Base-by-base conservation (phyloP, 495 filamentous ascomycete genomes). In the Aspergillus nidulans region DNA sequence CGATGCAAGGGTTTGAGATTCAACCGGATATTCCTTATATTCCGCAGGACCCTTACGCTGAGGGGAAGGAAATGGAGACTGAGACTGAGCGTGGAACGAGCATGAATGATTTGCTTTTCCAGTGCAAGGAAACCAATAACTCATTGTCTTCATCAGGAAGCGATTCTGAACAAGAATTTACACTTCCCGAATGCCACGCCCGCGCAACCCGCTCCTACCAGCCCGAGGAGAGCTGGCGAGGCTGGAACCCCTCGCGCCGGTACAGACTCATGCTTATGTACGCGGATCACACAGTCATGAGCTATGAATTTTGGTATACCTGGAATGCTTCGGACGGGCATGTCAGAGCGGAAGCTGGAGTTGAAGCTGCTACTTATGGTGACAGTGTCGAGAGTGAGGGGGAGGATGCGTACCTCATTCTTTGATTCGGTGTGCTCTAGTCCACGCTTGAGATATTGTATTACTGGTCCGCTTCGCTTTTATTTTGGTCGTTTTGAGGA, bases 241-340 rank as follows among this genome's bases (percentile, higher is more conserved):
- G 69, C n/a, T 68, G 59, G 56, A 68, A 66, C 21, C 65, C 73
- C 3, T 73, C 69, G 8, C 74, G 76, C 0, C 70, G 70, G 41
- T 95, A 88, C 69, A 73, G 92, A 24, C 59, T 97, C 36, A 71
- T 96, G 54, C 69, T 96, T 60, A 79, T 84, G 25, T 97, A 87
- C 70, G 74, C 76, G 58, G 83, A 96, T 68, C 85, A 90, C 57
- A 82, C 82, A 0, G 79, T 97, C 15, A 69, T 96, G 65, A 88
- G 81, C 63, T 97, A 97, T 69, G 88, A 96, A 63, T 71, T 97
- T 49, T 77, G 75, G 75, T 73, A 75, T 40, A 66, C 69, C 15
- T 73, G 70, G 74, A 64, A 58, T 19, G 43, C 51, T 1, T 34
- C 42, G 48, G n/a, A 12, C 2, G 30, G 26, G 26, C 9, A 9